Evolutionary conservation across 768 basidiomycete species (phyloP), one percentile per base, ranked within the genome.

Genomic region (Boletellus emodensis): DNA sequence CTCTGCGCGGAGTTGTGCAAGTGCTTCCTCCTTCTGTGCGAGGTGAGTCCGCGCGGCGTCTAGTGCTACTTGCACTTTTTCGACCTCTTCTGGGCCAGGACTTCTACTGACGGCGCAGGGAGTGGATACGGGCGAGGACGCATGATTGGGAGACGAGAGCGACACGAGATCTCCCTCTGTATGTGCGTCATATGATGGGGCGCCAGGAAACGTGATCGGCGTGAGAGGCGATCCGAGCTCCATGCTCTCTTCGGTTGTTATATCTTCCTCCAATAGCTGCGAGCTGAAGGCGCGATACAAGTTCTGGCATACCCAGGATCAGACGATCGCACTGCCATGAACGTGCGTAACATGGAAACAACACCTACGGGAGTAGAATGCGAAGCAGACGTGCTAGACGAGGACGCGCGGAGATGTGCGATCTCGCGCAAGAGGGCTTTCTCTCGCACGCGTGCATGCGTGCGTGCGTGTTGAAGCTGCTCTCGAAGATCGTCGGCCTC

Each of bases 211-310:
- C 11, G 59, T 53, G 12, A 61, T 72, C 13, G 75, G 75, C 42
- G 70, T 45, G 11, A 80, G 62, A n/a, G 79, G 78, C 6, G 78
- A 77, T 4, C 72, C 78, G 5, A 81, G 72, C 40, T 79, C 78
- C 79, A 81, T 79, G 6, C 74, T 74, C 46, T 71, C 63, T 46
- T 77, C 75, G 8, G 69, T 64, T 30, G 72, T 68, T 14, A 68
- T 56, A 11, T 59, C 57, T 10, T 53, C 63, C 10, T 72, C 75
- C 4, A 74, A 55, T 1, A 67, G 56, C 28, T 61, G 58, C 5
- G 55, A 41, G 30, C 52, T 46, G 17, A 53, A 51, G 40, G 48
- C 11, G 18, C 46, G 20, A 20, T 32, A 33, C 39, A 42, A 43
- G 40, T 41, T 56, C 55, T 61, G 30, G 30, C 11, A 11, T 30